These are phyloP conservation scores for Micractinium sp. DNA, from an alignment of 139 green algal genomes.

Conservation along the genomic window DNA sequence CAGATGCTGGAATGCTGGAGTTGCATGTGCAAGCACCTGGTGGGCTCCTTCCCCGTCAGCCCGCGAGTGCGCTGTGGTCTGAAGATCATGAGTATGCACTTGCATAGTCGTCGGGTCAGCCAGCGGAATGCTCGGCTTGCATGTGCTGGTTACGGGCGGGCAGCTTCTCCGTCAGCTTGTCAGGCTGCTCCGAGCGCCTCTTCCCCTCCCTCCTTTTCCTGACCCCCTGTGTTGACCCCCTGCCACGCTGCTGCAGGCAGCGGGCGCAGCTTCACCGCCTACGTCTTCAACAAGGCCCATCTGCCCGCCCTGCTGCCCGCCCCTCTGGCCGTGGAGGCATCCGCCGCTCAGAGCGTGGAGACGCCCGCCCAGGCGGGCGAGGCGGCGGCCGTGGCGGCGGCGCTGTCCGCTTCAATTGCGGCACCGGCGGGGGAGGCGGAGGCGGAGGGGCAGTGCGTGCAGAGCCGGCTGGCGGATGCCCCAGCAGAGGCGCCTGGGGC, in stretches of 20 bases:
- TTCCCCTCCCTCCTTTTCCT: too few relatives aligned
- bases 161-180: too few relatives aligned
- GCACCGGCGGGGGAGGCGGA: background rate
- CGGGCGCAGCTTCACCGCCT: conserved; percentile 82
- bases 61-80: too few relatives aligned
- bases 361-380: background rate
- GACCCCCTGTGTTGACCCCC: background rate
- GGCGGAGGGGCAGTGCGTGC: background rate
- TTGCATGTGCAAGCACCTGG: too few relatives aligned
- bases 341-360: conserved; percentile 9
- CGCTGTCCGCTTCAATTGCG: background rate
- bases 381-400: background rate
- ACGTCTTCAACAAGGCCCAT: conserved; percentile 73
- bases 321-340: background rate
- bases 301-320: background rate
- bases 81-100: too few relatives aligned
- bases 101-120: too few relatives aligned
- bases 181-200: background rate
- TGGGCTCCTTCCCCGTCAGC: too few relatives aligned
- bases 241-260: conserved; percentile 62
- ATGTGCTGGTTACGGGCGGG: too few relatives aligned
- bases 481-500: background rate
- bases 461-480: conserved; percentile 13
- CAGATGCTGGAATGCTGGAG: too few relatives aligned
- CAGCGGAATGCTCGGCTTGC: too few relatives aligned